These are phyloP conservation scores for Lentinula sp. DNA, from an alignment of 768 basidiomycete genomes.

Conservation along the genomic window DNA sequence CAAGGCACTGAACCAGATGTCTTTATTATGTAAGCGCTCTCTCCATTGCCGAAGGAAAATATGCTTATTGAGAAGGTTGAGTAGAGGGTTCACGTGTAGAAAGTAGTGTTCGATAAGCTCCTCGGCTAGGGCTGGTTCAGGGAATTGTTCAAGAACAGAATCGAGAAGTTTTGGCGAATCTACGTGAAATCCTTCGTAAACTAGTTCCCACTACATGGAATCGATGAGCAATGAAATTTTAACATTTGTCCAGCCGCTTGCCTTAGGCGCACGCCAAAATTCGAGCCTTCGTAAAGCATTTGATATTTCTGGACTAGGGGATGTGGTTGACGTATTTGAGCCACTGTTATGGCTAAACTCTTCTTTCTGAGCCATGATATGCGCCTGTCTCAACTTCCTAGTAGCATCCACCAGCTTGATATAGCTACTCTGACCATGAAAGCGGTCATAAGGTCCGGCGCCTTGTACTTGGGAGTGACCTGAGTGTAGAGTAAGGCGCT, in stretches of 20 bases:
- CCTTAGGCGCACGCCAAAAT: slow-evolving; percentile 57
- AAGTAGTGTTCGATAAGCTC: slow-evolving; percentile 69
- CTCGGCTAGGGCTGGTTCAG: slow-evolving; percentile 54
- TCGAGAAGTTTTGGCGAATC: slow-evolving; percentile 24
- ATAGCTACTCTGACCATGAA: slow-evolving; percentile 59
- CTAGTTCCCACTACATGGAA: slow-evolving; percentile 48
- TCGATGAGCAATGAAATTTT: neutral
- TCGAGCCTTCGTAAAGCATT: slow-evolving; percentile 30
- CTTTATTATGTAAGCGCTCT: slow-evolving; percentile 44
- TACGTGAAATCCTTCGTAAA: slow-evolving; percentile 40
- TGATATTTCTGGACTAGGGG: slow-evolving; percentile 10
- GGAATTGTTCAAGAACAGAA: slow-evolving; percentile 41
- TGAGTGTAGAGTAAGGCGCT: neutral
- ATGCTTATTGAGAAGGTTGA: slow-evolving; percentile 67
- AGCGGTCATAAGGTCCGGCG: slow-evolving; percentile 23
- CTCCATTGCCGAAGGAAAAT: slow-evolving; percentile 62
- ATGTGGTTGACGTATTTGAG: slow-evolving; percentile 9
- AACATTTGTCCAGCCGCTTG: slow-evolving; percentile 22
- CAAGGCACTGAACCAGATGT: slow-evolving; percentile 55
- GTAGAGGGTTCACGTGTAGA: slow-evolving; percentile 44
- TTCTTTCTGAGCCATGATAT: slow-evolving; percentile 31
- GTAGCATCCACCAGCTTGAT: slow-evolving; percentile 50
- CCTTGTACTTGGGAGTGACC: neutral
- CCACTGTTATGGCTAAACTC: neutral
- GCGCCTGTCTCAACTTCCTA: slow-evolving; percentile 46